Percentiles rank a stretch among this genome's conserved stretches.
Evolutionary conservation across 139 green algal genomes (phyloP).

Genomic region (Closterium sp.): DNA sequence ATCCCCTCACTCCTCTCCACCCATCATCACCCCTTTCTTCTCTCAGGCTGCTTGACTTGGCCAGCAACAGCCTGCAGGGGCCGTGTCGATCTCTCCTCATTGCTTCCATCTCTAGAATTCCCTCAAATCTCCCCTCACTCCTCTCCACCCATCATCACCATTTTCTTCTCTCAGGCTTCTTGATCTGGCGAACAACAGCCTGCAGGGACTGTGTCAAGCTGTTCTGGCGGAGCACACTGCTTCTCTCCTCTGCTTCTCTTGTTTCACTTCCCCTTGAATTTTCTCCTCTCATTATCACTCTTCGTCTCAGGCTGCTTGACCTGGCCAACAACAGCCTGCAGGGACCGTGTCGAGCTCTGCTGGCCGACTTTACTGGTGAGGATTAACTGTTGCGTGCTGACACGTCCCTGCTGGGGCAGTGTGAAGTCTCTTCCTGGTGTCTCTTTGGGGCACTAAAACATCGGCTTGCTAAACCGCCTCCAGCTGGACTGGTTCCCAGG

Average conservation of each 20-base stretch:
- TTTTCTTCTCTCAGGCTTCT: constrained; percentile 26
- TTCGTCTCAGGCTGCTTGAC: constrained; percentile 41
- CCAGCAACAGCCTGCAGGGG: constrained; percentile 53
- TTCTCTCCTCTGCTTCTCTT: neutral
- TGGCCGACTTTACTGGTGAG: constrained; percentile 49
- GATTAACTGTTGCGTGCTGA: too few species aligned
- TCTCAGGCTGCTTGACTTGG: constrained; percentile 49
- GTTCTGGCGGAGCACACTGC: neutral
- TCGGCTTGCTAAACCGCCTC: too few species aligned
- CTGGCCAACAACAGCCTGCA: constrained; percentile 55
- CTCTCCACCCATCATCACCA: neutral
- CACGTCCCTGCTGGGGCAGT: too few species aligned
- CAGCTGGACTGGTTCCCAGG: too few species aligned
- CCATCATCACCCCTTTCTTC: neutral
- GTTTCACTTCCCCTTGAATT: neutral
- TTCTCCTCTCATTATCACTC: neutral
- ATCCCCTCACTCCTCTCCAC: neutral
- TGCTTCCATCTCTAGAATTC: too few species aligned
- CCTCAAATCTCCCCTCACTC: neutral
- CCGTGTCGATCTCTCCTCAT: constrained; percentile 44
- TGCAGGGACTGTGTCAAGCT: constrained; percentile 37
- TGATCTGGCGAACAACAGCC: constrained; percentile 52
- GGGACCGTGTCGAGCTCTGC: constrained; percentile 47
- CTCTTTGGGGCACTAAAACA: too few species aligned
- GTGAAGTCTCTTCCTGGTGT: too few species aligned